These are phyloP conservation scores for Trichoderma lentiforme DNA, from an alignment of 2,329 filamentous ascomycete genomes.

Conservation along the genomic window DNA sequence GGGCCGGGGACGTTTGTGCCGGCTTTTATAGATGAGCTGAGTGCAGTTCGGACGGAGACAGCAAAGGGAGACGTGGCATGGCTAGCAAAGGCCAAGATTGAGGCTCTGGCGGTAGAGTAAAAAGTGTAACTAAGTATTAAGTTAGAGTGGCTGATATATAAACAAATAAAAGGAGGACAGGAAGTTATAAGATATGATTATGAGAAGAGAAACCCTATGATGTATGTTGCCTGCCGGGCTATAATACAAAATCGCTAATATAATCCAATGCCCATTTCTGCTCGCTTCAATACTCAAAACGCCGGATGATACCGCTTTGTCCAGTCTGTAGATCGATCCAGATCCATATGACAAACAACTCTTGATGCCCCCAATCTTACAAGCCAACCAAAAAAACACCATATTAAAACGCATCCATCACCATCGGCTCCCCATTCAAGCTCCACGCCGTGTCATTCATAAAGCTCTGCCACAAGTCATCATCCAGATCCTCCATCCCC, in stretches of 20 bases:
- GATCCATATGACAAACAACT: not conserved
- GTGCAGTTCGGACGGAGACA: constrained; percentile 48
- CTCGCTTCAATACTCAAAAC: not conserved
- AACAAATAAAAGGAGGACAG: not conserved
- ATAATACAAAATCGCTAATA: not conserved
- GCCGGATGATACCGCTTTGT: not conserved
- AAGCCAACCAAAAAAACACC: not conserved
- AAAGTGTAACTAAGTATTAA: not conserved
- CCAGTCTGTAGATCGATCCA: not conserved
- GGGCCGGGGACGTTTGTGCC: constrained; percentile 87
- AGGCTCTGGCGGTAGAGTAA: constrained; percentile 30
- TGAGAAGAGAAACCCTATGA: not conserved
- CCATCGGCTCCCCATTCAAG: constrained; percentile 27
- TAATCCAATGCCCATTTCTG: not conserved
- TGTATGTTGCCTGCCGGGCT: not conserved
- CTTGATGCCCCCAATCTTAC: not conserved
- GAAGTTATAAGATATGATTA: not conserved
- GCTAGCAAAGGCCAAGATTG: constrained; percentile 50
- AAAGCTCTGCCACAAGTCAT: constrained; percentile 28
- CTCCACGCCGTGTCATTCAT: constrained; percentile 28
- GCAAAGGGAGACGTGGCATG: constrained; percentile 47
- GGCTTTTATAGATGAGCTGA: constrained; percentile 73
- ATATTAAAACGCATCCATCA: constrained; percentile 22
- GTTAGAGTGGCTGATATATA: not conserved
- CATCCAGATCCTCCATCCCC: constrained; percentile 26